phyloP scores from a whole-genome alignment of 805 yeast species.

The Monosporozyma unispora region DNA sequence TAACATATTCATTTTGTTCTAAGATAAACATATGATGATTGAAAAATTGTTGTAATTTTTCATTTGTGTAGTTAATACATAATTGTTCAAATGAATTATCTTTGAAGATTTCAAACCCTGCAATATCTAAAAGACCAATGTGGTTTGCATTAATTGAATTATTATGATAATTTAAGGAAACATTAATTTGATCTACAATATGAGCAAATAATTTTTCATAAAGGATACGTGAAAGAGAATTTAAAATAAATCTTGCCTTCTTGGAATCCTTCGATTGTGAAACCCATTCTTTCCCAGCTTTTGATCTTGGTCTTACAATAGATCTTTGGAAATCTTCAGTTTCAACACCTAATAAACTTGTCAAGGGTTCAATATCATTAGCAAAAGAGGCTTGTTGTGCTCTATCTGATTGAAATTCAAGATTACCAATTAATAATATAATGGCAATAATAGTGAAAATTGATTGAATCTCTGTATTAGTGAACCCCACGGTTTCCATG shows the following conservation, averaged over 20 bases:
- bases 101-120: conserved; percentile 94
- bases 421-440: conserved; percentile 78
- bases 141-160: conserved; percentile 41
- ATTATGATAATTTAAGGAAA: conserved; percentile 40
- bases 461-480: conserved; percentile 41
- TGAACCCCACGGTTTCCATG: conserved; percentile 64
- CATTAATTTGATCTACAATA: conserved; percentile 68
- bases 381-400: conserved; percentile 69
- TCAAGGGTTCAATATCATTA: conserved; percentile 39
- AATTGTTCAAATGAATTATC: conserved; percentile 93
- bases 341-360: conserved; percentile 56
- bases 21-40: conserved; percentile 95
- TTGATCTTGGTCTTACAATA: conserved; percentile 70
- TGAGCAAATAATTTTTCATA: conserved; percentile 78
- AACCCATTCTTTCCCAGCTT: conserved; percentile 84
- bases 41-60: conserved; percentile 93
- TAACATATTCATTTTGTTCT: conserved; percentile 91
- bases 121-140: conserved; percentile 94
- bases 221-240: conserved; percentile 78
- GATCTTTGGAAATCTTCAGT: conserved; percentile 44
- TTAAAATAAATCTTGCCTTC: conserved; percentile 74
- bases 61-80: conserved; percentile 95
- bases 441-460: conserved; percentile 64
- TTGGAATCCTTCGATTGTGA: conserved; percentile 67
- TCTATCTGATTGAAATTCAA: conserved; percentile 56